Evolutionary conservation across 352 stramenopile species (phyloP), one percentile per base, ranked within the genome.

Genomic region (Hyaloperonospora arabidopsidis): DNA sequence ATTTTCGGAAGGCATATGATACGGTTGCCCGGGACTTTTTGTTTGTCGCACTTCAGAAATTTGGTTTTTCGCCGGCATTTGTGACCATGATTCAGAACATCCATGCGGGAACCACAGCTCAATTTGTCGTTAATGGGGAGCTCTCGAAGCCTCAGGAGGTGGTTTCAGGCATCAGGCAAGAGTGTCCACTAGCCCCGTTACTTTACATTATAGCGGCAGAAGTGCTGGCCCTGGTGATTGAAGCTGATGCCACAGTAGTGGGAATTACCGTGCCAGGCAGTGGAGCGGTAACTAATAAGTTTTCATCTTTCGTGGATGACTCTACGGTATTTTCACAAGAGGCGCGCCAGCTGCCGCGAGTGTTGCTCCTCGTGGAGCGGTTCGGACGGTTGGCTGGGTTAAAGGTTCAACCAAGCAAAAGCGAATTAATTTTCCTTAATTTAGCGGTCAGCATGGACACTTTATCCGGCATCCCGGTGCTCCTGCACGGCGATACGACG

Each of bases 291-390:
- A 6, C 7, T 12, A 15, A 45, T 45, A 45, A 5, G 5, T 45
- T 45, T 12, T 45, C 39, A 22, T 15, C 39, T 7, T 45, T 45
- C n/a, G 39, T 45, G 2, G 39, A 45, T 23, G 39, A 45, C n/a
- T 23, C 10, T 5, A 45, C 39, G 15, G n/a, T 45, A 4, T 45
- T 23, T 22, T n/a, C n/a, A n/a, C n/a, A n/a, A n/a, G n/a, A n/a
- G n/a, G n/a, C n/a, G n/a, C n/a, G n/a, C n/a, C n/a, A n/a, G n/a
- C n/a, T n/a, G n/a, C n/a, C n/a, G n/a, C n/a, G n/a, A n/a, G n/a
- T n/a, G n/a, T n/a, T n/a, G n/a, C n/a, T n/a, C n/a, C n/a, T n/a
- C n/a, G n/a, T n/a, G n/a, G n/a, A n/a, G n/a, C n/a, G n/a, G n/a
- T n/a, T n/a, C n/a, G n/a, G n/a, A n/a, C n/a, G n/a, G n/a, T n/a